phyloP scores from a whole-genome alignment of 352 stramenopile species.

The Pilasporangium apinafurcum region DNA sequence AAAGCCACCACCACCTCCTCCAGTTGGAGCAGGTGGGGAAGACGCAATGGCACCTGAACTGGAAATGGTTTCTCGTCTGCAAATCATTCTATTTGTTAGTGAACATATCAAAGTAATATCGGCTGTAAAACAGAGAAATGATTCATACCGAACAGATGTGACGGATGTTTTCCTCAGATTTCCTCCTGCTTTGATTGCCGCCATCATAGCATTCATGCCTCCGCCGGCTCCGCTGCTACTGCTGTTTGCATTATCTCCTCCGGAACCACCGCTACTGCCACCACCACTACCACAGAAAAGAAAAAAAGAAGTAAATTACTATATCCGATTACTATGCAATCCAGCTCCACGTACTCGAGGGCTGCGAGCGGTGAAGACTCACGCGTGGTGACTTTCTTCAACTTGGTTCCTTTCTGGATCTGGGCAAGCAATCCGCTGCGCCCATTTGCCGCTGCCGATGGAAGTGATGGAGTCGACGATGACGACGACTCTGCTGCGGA shows the following conservation, averaged over 20 bases:
- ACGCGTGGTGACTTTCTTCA: slow-evolving; percentile 78
- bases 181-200: slow-evolving; percentile 61
- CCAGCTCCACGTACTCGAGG: slow-evolving; percentile 14
- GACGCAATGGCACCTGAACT: background rate
- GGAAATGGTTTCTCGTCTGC: slow-evolving; percentile 2
- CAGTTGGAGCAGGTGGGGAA: slow-evolving; percentile 1
- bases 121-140: background rate
- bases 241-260: slow-evolving; percentile 5
- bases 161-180: slow-evolving; percentile 52
- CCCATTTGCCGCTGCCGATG: slow-evolving; percentile 22
- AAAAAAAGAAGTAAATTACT: background rate
- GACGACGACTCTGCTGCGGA: slow-evolving; percentile 1
- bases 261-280: slow-evolving; percentile 1
- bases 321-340: background rate
- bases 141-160: slow-evolving; percentile 14
- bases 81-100: no score
- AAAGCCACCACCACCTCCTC: slow-evolving; percentile 51
- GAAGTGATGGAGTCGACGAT: background rate
- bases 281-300: background rate
- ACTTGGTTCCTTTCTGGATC: slow-evolving; percentile 57
- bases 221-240: slow-evolving; percentile 11
- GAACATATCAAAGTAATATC: background rate
- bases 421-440: slow-evolving; percentile 52
- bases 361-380: slow-evolving; percentile 58
- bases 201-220: slow-evolving; percentile 63